phyloP scores from a whole-genome alignment of 2,329 filamentous ascomycete species.

The Stromatinia cepivora region DNA sequence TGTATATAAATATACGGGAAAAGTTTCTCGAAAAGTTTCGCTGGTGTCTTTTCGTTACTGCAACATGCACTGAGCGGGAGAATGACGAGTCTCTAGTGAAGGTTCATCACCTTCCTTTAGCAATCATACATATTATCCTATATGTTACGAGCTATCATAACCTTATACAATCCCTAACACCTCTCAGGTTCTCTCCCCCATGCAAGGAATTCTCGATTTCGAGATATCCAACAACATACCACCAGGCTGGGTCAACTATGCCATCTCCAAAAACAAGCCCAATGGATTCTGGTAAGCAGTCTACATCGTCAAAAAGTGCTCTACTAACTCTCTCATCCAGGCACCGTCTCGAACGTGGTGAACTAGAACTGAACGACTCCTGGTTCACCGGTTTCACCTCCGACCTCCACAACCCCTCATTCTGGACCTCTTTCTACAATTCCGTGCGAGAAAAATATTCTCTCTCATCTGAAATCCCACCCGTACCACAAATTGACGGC shows the following conservation, averaged over 20 bases:
- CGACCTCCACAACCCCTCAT: conserved; percentile 65
- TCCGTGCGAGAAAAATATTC: conserved; percentile 43
- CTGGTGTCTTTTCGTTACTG: background rate
- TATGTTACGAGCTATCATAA: background rate
- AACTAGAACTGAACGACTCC: conserved; percentile 68
- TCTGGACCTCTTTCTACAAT: conserved; percentile 69
- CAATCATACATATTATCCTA: background rate
- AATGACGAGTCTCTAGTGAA: background rate
- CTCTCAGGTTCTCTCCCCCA: conserved; percentile 74
- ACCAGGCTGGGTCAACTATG: conserved; percentile 86
- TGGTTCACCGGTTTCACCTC: conserved; percentile 77
- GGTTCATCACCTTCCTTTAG: background rate
- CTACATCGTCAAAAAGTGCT: too few relatives aligned
- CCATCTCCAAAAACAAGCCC: conserved; percentile 76
- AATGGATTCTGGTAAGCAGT: conserved; percentile 69
- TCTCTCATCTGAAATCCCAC: conserved; percentile 50
- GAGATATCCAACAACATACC: conserved; percentile 76
- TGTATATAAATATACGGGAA: background rate
- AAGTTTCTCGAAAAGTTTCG: background rate
- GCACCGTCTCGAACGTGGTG: conserved; percentile 81
- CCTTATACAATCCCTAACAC: conserved; percentile 27
- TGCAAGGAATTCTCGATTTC: conserved; percentile 91
- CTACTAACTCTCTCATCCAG: background rate
- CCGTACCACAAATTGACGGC: conserved; percentile 71
- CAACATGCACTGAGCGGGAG: background rate